These are phyloP conservation scores for Dryas octopetala DNA, from an alignment of 306 rosid species.

Conservation along the genomic window DNA sequence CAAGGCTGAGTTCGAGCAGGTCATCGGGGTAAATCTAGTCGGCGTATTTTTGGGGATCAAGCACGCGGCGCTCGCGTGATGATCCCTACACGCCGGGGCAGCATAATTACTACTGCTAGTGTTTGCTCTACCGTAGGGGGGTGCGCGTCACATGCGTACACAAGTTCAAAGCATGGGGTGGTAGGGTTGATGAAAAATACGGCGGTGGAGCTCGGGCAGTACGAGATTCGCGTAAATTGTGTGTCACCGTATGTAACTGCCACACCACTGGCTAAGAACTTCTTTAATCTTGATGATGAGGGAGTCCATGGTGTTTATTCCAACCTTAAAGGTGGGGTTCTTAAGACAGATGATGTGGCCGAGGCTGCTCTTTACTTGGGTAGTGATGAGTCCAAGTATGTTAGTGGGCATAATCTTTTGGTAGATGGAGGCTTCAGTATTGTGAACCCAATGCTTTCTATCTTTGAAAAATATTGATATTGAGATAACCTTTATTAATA, in stretches of 20 bases:
- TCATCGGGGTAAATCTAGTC: conserved; percentile 30
- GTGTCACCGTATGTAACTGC: conserved; percentile 40
- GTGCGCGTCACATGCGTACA: conserved; percentile 32
- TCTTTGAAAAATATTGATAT: conserved; percentile 8
- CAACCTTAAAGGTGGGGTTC: conserved; percentile 28
- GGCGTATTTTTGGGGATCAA: conserved; percentile 49
- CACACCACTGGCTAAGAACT: conserved; percentile 32
- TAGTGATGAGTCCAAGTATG: conserved; percentile 49
- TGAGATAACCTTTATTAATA: neutral
- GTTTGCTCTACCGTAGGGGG: conserved; percentile 31
- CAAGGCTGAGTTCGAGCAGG: conserved; percentile 33
- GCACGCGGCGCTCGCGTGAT: conserved; percentile 54
- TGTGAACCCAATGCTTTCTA: conserved; percentile 12
- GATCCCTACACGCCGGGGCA: conserved; percentile 33
- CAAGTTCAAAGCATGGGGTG: conserved; percentile 45
- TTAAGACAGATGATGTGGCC: conserved; percentile 39
- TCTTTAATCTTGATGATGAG: conserved; percentile 29
- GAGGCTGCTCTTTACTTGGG: conserved; percentile 56
- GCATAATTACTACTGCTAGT: conserved; percentile 45
- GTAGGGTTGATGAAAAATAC: conserved; percentile 41
- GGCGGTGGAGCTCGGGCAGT: conserved; percentile 47
- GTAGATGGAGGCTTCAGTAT: conserved; percentile 49
- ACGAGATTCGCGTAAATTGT: conserved; percentile 52
- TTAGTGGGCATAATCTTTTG: conserved; percentile 49
- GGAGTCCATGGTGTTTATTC: conserved; percentile 18